Conservation (phyloP, 2,329 filamentous ascomycete genomes). For the Aspergillus ochraceus region DNA sequence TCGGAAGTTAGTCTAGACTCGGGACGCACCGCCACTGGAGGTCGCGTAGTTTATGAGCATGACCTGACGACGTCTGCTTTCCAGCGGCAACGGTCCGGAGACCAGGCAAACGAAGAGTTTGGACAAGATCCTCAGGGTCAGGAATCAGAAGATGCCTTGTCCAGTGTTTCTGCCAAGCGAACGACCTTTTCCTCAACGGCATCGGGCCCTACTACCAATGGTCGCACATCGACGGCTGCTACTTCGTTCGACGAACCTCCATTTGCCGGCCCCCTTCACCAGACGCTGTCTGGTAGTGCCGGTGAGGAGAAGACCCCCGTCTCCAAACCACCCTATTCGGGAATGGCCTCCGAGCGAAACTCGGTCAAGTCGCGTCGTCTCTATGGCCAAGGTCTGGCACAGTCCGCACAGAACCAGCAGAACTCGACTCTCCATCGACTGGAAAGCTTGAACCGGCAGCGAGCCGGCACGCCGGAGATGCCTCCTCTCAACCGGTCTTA, state of each 20-base stretch:
- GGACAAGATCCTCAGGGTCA: slow-evolving; percentile 39
- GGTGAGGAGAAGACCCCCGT: slow-evolving; percentile 23
- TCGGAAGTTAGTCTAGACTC: slow-evolving; percentile 36
- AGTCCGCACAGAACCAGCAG: slow-evolving; percentile 79
- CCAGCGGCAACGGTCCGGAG: slow-evolving; percentile 65
- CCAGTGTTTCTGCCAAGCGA: slow-evolving; percentile 68
- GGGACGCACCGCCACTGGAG: slow-evolving; percentile 53
- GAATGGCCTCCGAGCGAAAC: slow-evolving; percentile 58
- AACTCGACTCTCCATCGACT: slow-evolving; percentile 73
- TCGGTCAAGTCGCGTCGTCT: slow-evolving; percentile 71
- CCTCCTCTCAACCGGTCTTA: slow-evolving; percentile 47
- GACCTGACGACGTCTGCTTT: slow-evolving; percentile 83
- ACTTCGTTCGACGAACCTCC: slow-evolving; percentile 80
- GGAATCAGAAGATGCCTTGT: slow-evolving; percentile 49
- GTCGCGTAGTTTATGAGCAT: slow-evolving; percentile 76
- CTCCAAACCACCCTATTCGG: slow-evolving; percentile 28
- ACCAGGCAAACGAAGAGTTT: slow-evolving; percentile 43
- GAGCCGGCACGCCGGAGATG: slow-evolving; percentile 56
- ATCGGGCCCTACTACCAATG: slow-evolving; percentile 67
- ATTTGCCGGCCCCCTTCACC: slow-evolving; percentile 28
- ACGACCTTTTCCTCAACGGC: slow-evolving; percentile 84
- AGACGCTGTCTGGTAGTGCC: slow-evolving; percentile 13
- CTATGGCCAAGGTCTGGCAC: slow-evolving; percentile 79
- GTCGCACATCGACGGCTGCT: slow-evolving; percentile 79
- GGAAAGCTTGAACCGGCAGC: slow-evolving; percentile 72